Evolutionary conservation across 2,329 filamentous ascomycete species (phyloP), one percentile per base, ranked within the genome.

Genomic region (Rhinocladiella similis): DNA sequence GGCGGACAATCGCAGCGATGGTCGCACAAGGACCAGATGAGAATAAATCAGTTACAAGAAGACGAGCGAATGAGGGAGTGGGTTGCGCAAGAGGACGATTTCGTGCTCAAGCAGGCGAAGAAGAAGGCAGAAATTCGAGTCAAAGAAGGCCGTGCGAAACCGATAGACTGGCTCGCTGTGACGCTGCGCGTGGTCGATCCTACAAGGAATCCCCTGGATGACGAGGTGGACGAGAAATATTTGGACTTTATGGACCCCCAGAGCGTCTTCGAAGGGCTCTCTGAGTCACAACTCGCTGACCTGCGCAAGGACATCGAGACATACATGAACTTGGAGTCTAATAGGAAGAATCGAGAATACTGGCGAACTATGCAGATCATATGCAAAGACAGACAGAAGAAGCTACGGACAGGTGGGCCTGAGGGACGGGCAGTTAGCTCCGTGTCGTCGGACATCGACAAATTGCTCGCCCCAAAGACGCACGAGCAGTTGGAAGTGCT

Each of bases 81-180:
- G 80, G 90, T 97, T 18, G 90, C 93, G 50, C 90, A 96, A 66
- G 94, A 99, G 73, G 94, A 99, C 76, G 87, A 88, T 63, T 99
- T 99, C 69, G 94, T 97, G 54, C 78, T 99, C 68, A 92, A 91
- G 73, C 94, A 99, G 75, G 89, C 93, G 46, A 99, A 97, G 80
- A 97, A 95, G 79, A 97, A 97, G 78, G 93, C 94, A 41, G 90
- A 92, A 63, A 95, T 99, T 65, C 88, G 94, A 39, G 91, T 97
- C 45, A 90, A 91, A 65, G 92, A 95, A 72, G 89, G 89, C 10
- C 85, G 95, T 64, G 92, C 93, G 54, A 92, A 91, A 69, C 89
- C 93, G 9, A 93, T 97, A 67, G 94, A 99, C 75, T 92, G 90
- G 80, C 83, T 99, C 45, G 91, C 92, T 1, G 94, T 97, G 68